phyloP scores from a whole-genome alignment of 306 rosid genomes.

The Dalbergia cultrata region DNA sequence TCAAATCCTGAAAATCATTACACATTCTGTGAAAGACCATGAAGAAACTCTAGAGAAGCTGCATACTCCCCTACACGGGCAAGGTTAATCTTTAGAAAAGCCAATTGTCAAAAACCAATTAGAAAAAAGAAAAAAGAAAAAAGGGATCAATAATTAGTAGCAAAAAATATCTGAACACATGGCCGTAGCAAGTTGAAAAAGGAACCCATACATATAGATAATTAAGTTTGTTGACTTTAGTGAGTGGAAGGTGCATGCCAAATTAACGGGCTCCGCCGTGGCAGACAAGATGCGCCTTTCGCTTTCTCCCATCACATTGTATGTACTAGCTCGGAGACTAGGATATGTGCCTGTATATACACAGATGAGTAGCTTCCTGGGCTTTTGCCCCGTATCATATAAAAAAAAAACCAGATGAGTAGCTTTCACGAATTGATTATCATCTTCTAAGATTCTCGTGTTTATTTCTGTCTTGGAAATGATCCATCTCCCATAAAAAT shows the following conservation, averaged over 20 bases:
- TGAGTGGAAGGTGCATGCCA: conserved; percentile 22
- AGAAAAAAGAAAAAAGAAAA: too few relatives aligned
- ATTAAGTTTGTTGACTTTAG: conserved; percentile 17
- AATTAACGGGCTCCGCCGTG: not conserved
- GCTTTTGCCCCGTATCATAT: too few relatives aligned
- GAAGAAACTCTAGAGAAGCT: not conserved
- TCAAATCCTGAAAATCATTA: not conserved
- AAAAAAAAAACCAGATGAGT: too few relatives aligned
- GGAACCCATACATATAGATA: conserved; percentile 8
- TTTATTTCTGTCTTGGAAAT: too few relatives aligned
- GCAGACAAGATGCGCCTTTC: conserved; percentile 13
- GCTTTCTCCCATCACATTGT: not conserved
- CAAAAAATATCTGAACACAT: not conserved
- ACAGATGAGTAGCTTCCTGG: not conserved
- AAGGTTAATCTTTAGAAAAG: too few relatives aligned
- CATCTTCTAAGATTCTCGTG: too few relatives aligned
- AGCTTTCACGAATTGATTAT: not conserved
- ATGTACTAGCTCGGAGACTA: not conserved
- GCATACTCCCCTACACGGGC: too few relatives aligned
- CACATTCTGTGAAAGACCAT: not conserved
- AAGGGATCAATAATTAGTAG: not conserved
- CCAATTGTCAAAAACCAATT: too few relatives aligned
- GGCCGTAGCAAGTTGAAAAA: not conserved
- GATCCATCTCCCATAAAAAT: too few relatives aligned
- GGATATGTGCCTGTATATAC: not conserved